Conservation (phyloP, 2,329 filamentous ascomycete genomes). For the Alternaria atra region DNA sequence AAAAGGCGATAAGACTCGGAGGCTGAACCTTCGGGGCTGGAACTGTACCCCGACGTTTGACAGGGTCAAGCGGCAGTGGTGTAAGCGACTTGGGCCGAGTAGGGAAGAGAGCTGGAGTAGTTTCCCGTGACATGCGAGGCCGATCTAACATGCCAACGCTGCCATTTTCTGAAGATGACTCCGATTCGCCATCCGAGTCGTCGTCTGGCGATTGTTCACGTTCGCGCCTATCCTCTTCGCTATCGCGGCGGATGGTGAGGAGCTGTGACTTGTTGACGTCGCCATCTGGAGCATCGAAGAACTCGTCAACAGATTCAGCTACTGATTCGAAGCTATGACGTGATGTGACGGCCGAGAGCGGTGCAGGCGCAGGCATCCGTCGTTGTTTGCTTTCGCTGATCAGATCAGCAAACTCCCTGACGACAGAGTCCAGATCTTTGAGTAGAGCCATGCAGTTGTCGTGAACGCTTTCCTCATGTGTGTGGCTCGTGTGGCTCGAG, state of each 20-base stretch:
- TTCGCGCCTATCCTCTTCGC: slow-evolving; percentile 60
- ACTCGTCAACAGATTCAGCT: slow-evolving; percentile 78
- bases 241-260: slow-evolving; percentile 75
- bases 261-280: slow-evolving; percentile 67
- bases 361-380: slow-evolving; percentile 65
- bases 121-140: slow-evolving; percentile 42
- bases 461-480: slow-evolving; percentile 71
- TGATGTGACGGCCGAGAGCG: slow-evolving; percentile 54
- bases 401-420: slow-evolving; percentile 81
- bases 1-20: slow-evolving; percentile 90
- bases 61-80: slow-evolving; percentile 77
- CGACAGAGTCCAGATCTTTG: slow-evolving; percentile 82
- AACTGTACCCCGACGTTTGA: slow-evolving; percentile 75
- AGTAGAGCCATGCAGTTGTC: slow-evolving; percentile 86
- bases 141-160: slow-evolving; percentile 54
- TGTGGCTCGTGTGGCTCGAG: slow-evolving; percentile 59
- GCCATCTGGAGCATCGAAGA: slow-evolving; percentile 84
- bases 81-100: slow-evolving; percentile 75
- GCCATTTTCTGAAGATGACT: slow-evolving; percentile 69
- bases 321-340: slow-evolving; percentile 79
- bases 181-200: slow-evolving; percentile 64
- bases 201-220: slow-evolving; percentile 51
- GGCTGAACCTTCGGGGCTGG: slow-evolving; percentile 78
- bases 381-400: slow-evolving; percentile 82
- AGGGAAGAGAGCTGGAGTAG: slow-evolving; percentile 70